Conservation (phyloP, 768 basidiomycete genomes). For the Termitomyces bulborhizus region DNA sequence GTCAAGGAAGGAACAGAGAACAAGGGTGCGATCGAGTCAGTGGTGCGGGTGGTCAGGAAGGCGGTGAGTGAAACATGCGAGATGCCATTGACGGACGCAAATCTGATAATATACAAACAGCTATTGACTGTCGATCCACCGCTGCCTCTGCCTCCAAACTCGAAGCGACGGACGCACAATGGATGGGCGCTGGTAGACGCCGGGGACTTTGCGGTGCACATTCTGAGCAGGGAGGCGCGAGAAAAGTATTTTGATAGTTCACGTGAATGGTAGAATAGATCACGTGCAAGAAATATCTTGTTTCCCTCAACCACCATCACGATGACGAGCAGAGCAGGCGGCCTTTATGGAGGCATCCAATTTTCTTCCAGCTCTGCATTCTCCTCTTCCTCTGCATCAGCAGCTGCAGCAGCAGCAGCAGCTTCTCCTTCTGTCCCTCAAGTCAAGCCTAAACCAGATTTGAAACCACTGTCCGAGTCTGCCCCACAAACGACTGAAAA, state of each 20-base stretch:
- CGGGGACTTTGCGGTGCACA: slow-evolving; percentile 74
- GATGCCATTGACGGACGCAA: not conserved
- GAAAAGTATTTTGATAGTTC: slow-evolving; percentile 57
- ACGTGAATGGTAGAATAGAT: slow-evolving; percentile 18
- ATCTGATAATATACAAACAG: slow-evolving; percentile 26
- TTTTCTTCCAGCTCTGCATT: slow-evolving; percentile 68
- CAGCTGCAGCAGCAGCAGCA: slow-evolving; percentile 24
- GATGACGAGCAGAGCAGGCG: slow-evolving; percentile 77
- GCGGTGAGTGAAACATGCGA: slow-evolving; percentile 38
- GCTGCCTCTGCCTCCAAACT: slow-evolving; percentile 55
- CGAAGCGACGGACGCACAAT: slow-evolving; percentile 51
- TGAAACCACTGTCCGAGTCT: slow-evolving; percentile 19
- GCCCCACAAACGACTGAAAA: slow-evolving; percentile 18
- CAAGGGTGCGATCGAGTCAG: slow-evolving; percentile 70
- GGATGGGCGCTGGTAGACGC: slow-evolving; percentile 86
- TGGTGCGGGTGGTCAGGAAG: slow-evolving; percentile 65
- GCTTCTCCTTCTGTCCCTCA: slow-evolving; percentile 19
- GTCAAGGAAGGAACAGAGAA: slow-evolving; percentile 84
- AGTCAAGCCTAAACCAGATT: slow-evolving; percentile 15
- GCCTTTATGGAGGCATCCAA: slow-evolving; percentile 82
- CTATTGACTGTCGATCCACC: slow-evolving; percentile 53
- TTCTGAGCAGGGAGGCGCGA: slow-evolving; percentile 59
- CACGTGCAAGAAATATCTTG: slow-evolving; percentile 8
- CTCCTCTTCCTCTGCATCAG: slow-evolving; percentile 27
- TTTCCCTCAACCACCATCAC: slow-evolving; percentile 17